Conservation (phyloP, 345 rosid genomes). For the Hirschfeldia incana region DNA sequence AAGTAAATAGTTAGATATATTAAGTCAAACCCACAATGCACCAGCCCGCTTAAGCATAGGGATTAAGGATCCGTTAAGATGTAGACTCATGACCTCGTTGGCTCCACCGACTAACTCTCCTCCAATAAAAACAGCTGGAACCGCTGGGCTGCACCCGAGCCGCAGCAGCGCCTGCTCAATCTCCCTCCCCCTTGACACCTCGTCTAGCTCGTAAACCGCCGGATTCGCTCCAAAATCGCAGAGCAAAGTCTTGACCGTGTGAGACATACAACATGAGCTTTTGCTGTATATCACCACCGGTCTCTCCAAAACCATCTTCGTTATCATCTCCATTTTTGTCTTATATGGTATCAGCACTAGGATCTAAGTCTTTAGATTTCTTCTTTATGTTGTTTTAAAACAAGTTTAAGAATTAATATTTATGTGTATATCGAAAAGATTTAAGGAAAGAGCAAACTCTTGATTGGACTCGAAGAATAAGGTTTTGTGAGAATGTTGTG, state of each 20-base stretch:
- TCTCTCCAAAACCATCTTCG: constrained; percentile 63
- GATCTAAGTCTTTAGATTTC: not conserved
- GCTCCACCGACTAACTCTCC: constrained; percentile 87
- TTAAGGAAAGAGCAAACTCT: not conserved
- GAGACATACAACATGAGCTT: constrained; percentile 81
- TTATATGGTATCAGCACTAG: not conserved
- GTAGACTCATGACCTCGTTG: constrained; percentile 82
- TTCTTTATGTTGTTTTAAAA: not conserved
- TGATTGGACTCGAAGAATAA: not conserved
- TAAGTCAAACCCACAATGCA: constrained; percentile 76
- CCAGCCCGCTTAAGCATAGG: constrained; percentile 80
- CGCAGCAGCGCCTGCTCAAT: constrained; percentile 76
- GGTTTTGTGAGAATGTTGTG: constrained; percentile 26
- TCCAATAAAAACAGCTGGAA: constrained; percentile 80
- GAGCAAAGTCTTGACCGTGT: constrained; percentile 69
- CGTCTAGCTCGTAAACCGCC: constrained; percentile 68
- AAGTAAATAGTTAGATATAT: constrained; percentile 19
- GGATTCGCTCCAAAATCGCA: constrained; percentile 78
- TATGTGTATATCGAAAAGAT: not conserved
- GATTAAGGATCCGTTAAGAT: constrained; percentile 70
- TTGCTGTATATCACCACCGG: constrained; percentile 89
- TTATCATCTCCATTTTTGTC: constrained; percentile 56
- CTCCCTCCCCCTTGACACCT: constrained; percentile 62
- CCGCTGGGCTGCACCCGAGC: constrained; percentile 63
- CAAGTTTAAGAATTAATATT: not conserved